A percentile compares a stretch with the other conserved stretches of the same genome.
These are phyloP conservation scores for Quercus lobata DNA, from an alignment of 331 rosid species.

Conservation along the genomic window DNA sequence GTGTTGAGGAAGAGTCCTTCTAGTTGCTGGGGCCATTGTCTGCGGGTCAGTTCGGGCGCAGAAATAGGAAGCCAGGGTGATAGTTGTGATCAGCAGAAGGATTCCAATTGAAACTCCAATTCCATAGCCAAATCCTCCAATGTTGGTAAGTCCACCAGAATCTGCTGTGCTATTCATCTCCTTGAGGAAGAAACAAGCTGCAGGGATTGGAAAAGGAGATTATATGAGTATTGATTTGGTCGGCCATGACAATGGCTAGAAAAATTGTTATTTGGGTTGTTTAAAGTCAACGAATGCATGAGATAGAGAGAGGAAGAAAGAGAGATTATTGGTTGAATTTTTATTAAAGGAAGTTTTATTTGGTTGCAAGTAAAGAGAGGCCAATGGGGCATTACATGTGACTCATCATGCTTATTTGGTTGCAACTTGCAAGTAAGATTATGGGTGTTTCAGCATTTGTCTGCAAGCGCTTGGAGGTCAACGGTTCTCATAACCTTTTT, in stretches of 20 bases:
- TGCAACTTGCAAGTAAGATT: slow-evolving; percentile 23
- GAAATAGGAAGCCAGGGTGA: slow-evolving; percentile 79
- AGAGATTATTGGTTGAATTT: slow-evolving; percentile 19
- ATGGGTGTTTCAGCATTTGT: slow-evolving; percentile 16
- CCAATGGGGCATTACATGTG: slow-evolving; percentile 43
- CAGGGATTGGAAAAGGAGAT: slow-evolving; percentile 7
- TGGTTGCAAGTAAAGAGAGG: slow-evolving; percentile 27
- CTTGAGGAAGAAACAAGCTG: not conserved
- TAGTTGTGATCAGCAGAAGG: slow-evolving; percentile 80
- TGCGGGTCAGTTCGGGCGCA: slow-evolving; percentile 42
- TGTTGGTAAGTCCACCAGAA: slow-evolving; percentile 45
- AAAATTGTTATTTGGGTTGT: slow-evolving; percentile 22
- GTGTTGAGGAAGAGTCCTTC: slow-evolving; percentile 1
- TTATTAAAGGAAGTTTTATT: slow-evolving; percentile 38
- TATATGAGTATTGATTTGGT: slow-evolving; percentile 15
- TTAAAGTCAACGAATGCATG: slow-evolving; percentile 51
- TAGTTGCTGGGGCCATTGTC: slow-evolving; percentile 4
- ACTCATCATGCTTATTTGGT: slow-evolving; percentile 24
- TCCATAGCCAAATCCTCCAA: slow-evolving; percentile 66
- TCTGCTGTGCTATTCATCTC: slow-evolving; percentile 48
- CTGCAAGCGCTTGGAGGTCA: slow-evolving; percentile 39
- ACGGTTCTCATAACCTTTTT: slow-evolving; percentile 19
- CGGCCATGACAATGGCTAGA: slow-evolving; percentile 33
- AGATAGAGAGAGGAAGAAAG: not conserved
- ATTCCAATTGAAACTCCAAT: slow-evolving; percentile 85